phyloP scores from a whole-genome alignment of 345 rosid genomes.

The Dipteronia sinensis region DNA sequence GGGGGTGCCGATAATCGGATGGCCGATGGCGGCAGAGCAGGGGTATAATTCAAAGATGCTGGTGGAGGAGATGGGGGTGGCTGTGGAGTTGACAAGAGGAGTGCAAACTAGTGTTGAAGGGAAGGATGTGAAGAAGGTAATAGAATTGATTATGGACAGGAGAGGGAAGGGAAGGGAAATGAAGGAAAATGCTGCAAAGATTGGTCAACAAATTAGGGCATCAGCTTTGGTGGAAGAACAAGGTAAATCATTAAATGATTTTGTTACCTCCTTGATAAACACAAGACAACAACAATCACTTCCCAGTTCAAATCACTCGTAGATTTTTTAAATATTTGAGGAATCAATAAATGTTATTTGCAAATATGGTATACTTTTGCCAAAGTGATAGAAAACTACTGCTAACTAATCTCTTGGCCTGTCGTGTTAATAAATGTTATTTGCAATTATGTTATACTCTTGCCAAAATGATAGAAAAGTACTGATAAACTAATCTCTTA shows the following conservation, averaged over 20 bases:
- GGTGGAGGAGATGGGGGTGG: constrained; percentile 55
- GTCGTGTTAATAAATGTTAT: too few relatives aligned
- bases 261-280: constrained; percentile 13
- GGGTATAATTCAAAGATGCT: constrained; percentile 50
- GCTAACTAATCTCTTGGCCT: too few relatives aligned
- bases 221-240: constrained; percentile 30
- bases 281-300: neutral
- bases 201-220: constrained; percentile 27
- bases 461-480: too few relatives aligned
- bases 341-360: too few relatives aligned
- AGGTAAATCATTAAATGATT: constrained; percentile 34
- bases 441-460: too few relatives aligned
- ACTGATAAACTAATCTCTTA: too few relatives aligned
- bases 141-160: constrained; percentile 38
- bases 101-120: constrained; percentile 13
- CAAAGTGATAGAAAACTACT: too few relatives aligned
- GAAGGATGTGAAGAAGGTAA: constrained; percentile 34
- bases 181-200: constrained; percentile 39
- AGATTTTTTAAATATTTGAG: neutral
- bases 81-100: constrained; percentile 49
- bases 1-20: constrained; percentile 54
- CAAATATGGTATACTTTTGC: too few relatives aligned
- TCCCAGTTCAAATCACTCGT: neutral
- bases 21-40: constrained; percentile 62
- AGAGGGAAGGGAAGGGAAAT: constrained; percentile 42